Evolutionary conservation across 2,329 filamentous ascomycete species (phyloP).

Genomic region (Septoria petroselini): DNA sequence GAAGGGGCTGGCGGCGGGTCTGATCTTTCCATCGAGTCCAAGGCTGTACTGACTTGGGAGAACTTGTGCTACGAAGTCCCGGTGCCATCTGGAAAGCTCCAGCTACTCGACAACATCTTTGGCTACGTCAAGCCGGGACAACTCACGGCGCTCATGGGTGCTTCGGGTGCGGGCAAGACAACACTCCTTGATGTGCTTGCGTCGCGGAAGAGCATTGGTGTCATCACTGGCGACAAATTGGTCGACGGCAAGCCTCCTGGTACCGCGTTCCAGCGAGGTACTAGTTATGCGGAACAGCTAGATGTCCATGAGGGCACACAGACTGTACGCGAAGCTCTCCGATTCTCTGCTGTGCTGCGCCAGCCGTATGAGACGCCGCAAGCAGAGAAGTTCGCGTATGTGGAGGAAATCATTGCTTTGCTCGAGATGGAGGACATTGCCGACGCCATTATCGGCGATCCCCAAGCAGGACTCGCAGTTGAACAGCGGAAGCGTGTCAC

Average conservation of each 20-base stretch:
- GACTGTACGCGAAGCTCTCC: conserved; percentile 63
- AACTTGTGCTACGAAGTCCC: conserved; percentile 51
- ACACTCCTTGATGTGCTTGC: conserved; percentile 77
- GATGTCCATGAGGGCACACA: conserved; percentile 62
- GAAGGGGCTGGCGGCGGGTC: conserved; percentile 42
- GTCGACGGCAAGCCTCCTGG: conserved; percentile 56
- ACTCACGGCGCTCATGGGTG: conserved; percentile 52
- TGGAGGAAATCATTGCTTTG: conserved; percentile 63
- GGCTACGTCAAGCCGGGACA: conserved; percentile 52
- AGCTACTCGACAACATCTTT: conserved; percentile 47
- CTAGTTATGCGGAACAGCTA: conserved; percentile 63
- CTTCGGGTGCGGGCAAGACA: conserved; percentile 75
- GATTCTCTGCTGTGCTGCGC: conserved; percentile 63
- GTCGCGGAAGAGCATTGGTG: conserved; percentile 61
- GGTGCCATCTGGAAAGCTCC: conserved; percentile 45
- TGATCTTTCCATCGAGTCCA: conserved; percentile 53
- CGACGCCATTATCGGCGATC: conserved; percentile 62
- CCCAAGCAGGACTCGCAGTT: conserved; percentile 59
- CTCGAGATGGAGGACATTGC: conserved; percentile 65
- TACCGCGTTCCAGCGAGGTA: conserved; percentile 61
- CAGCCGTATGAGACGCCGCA: conserved; percentile 58
- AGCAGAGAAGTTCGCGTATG: conserved; percentile 62
- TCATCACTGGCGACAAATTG: conserved; percentile 61
- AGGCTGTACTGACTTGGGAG: conserved; percentile 56
- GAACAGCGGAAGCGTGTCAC: conserved; percentile 68